phyloP scores from a whole-genome alignment of 495 filamentous ascomycete species.

The Extremus antarcticus region DNA sequence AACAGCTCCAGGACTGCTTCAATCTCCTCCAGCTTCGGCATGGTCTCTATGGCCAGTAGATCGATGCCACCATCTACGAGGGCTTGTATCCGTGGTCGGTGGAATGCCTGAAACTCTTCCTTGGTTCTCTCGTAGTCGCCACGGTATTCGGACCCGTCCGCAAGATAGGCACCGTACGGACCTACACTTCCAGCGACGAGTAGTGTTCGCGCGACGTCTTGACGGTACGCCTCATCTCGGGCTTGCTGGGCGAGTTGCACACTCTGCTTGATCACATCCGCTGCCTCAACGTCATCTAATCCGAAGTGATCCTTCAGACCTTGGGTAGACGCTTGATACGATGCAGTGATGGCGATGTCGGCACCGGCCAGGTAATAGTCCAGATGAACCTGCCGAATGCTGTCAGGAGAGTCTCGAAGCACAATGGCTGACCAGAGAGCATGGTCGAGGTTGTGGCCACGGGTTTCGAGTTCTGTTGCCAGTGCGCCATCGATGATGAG shows the following conservation, averaged over 20 bases:
- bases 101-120: slow-evolving; percentile 21
- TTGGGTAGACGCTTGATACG: slow-evolving; percentile 26
- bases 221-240: slow-evolving; percentile 8
- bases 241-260: slow-evolving; percentile 24
- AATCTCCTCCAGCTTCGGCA: slow-evolving; percentile 23
- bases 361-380: slow-evolving; percentile 27
- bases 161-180: slow-evolving; percentile 29
- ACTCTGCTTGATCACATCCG: slow-evolving; percentile 22
- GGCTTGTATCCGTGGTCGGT: slow-evolving; percentile 23
- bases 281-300: slow-evolving; percentile 11
- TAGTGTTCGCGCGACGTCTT: slow-evolving; percentile 1
- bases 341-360: slow-evolving; percentile 27
- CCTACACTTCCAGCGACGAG: slow-evolving; percentile 28
- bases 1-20: slow-evolving; percentile 20
- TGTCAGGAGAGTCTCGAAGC: slow-evolving; percentile 17
- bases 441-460: slow-evolving; percentile 21
- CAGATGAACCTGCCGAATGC: slow-evolving; percentile 23
- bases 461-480: slow-evolving; percentile 27
- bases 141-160: slow-evolving; percentile 28
- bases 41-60: slow-evolving; percentile 28
- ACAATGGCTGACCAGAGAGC: slow-evolving; percentile 27
- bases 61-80: slow-evolving; percentile 25
- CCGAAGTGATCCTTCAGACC: slow-evolving; percentile 21
- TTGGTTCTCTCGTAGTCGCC: slow-evolving; percentile 21
- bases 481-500: slow-evolving; percentile 28